Base-by-base conservation (phyloP, 2,329 filamentous ascomycete species). In the Blastomyces gilchristii region DNA sequence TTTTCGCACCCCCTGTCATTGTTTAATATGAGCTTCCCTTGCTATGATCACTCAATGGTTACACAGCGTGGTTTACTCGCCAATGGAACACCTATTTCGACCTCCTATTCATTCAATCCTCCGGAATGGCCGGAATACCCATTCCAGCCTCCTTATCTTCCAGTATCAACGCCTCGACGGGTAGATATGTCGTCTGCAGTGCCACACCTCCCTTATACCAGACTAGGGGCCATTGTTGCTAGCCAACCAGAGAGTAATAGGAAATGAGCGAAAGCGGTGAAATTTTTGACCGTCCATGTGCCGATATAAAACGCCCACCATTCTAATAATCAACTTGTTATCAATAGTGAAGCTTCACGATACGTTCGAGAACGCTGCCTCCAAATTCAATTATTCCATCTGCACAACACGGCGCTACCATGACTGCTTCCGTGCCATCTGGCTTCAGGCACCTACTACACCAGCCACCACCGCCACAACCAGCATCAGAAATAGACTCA, bases 391-490 rank as follows among this genome's bases (percentile, higher is more conserved):
- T 50, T 47, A 18, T 60, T 62, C 66, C 53, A 54, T 63, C 9
- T 57, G 62, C 18, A 50, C 61, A 12, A 34, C 66, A 52, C 66
- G 65, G 56, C 63, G 68, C 34, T 39, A 16, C 34, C 53, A 25
- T 60, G n/a, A 41, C n/a, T 65, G 62, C 52, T 67, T 71, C 59
- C 68, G 72, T 45, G 70, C 74, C 74, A 18, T 69, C 71, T 22
- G 75, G 74, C 28, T 75, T 77, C 60, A 73, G 73, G 61, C 73
- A 71, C 39, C 67, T 77, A 39, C 70, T 77, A 28, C 71, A 77
- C 58, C 74, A 67, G 43, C 67, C 67, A 54, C 67, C 71, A 25
- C 66, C 66, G 60, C 66, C 22, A 58, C 74, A 72, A 50, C 66
- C 67, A 47, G 43, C 68, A n/a, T 67, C 72, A 54, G 37, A 50